Evolutionary conservation across 2,329 filamentous ascomycete species (phyloP), one percentile per base, ranked within the genome.

Genomic region (Keithomyces neogunnii): DNA sequence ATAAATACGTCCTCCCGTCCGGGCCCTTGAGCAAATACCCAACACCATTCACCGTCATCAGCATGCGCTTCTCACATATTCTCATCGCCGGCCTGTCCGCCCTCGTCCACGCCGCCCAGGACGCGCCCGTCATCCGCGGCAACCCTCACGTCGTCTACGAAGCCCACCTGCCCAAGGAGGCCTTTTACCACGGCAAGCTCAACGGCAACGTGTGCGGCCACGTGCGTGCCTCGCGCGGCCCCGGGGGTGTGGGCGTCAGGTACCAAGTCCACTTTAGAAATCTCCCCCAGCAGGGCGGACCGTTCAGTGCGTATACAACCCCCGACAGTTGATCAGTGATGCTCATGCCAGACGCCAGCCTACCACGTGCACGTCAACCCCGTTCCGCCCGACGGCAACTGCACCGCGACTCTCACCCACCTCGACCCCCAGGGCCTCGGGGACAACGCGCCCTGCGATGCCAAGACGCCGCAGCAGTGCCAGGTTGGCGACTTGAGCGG

Each of bases 401-500:
- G 88, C 73, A 85, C 79, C 48, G 66, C 67, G 4, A 84, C 88
- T 1, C 72, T 80, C 3, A 80, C 73, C 2, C 88, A 92, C 62
- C 76, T 89, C 10, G 86, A 91, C 62, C 87, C 88, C 19, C 88
- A 76, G 65, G 63, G 74, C 47, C 83, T 85, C 48, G 81, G 81
- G 56, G 81, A 89, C 62, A 68, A 67, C 2, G 72, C 82, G 4
- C 60, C 76, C 4, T 92, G 88, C 69, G 73, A 89, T 61, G 38
- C 69, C 9, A 59, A 63, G 8, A 62, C 70, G 5, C 84, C 84
- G 6, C 67, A 78, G 55, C 82, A 80, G 8, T 93, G 88, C 71
- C 81, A 92, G 68, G 80, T 88, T 9, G 88, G 88, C 57, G 88
- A 92, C 64, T 73, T 90, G 51, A 79, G 80, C 59, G 88, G 88